Conservation (phyloP, 148 eudicot species). For the Rhododendron molle region DNA sequence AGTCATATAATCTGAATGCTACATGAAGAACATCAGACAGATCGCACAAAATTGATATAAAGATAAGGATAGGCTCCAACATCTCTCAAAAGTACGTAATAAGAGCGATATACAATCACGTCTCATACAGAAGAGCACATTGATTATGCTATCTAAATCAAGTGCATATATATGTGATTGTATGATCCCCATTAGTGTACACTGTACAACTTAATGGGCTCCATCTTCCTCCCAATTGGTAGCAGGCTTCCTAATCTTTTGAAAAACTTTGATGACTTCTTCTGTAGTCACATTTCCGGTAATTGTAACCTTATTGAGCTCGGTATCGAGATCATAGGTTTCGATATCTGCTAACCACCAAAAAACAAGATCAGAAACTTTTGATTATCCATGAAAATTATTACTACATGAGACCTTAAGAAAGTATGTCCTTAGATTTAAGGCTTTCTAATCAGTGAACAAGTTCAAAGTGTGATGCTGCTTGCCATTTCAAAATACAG, state of each 20-base stretch:
- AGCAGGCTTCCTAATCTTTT: slow-evolving; percentile 82
- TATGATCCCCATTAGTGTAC: background rate
- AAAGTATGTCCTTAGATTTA: background rate
- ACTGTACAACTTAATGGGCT: background rate
- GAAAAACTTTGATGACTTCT: slow-evolving; percentile 60
- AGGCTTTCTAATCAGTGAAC: background rate
- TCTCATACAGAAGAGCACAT: background rate
- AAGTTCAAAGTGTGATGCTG: background rate
- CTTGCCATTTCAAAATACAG: background rate
- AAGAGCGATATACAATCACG: background rate
- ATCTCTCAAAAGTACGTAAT: background rate
- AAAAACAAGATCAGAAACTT: background rate
- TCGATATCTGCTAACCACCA: slow-evolving; percentile 53
- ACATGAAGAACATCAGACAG: background rate
- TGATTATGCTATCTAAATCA: background rate
- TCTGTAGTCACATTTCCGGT: slow-evolving; percentile 81
- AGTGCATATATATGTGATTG: background rate
- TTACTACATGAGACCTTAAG: background rate
- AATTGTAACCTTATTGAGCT: slow-evolving; percentile 74
- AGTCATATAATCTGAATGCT: background rate
- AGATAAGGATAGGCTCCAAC: background rate
- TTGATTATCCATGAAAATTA: background rate
- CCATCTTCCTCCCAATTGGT: slow-evolving; percentile 40
- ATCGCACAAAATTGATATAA: background rate
- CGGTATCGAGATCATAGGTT: slow-evolving; percentile 68